These are phyloP conservation scores for Podospora fimiseda DNA, from an alignment of 495 filamentous ascomycete species.

Conservation along the genomic window DNA sequence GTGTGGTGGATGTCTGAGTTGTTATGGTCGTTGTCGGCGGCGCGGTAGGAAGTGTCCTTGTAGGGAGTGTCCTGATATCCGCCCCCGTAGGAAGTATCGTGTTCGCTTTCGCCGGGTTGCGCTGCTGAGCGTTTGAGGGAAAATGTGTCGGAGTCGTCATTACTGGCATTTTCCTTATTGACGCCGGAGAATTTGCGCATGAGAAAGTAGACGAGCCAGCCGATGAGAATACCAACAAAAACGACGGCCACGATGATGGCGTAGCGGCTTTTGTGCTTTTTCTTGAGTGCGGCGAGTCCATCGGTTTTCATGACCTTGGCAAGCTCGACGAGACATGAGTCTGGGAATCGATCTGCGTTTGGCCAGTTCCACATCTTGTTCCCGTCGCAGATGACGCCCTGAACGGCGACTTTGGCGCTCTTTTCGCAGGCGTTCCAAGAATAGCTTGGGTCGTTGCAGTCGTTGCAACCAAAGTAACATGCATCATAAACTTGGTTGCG, in stretches of 20 bases:
- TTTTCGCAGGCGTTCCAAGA: slow-evolving; percentile 21
- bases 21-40: background rate
- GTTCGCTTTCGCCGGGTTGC: background rate
- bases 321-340: slow-evolving; percentile 14
- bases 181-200: slow-evolving; percentile 8
- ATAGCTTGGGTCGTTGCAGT: slow-evolving; percentile 20
- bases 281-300: slow-evolving; percentile 11
- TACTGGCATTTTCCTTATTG: background rate
- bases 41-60: background rate
- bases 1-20: background rate
- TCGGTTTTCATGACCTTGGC: slow-evolving; percentile 15
- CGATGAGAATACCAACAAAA: slow-evolving; percentile 14
- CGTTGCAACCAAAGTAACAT: slow-evolving; percentile 25
- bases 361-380: slow-evolving; percentile 27
- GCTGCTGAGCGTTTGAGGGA: background rate
- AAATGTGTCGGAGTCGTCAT: background rate
- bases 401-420: slow-evolving; percentile 10
- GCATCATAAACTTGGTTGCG: slow-evolving; percentile 21
- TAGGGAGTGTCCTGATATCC: background rate
- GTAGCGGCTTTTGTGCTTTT: slow-evolving; percentile 13
- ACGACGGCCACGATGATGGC: slow-evolving; percentile 16
- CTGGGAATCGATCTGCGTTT: slow-evolving; percentile 20
- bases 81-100: background rate
- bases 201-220: slow-evolving; percentile 9
- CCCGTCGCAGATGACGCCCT: slow-evolving; percentile 18